Conservation (phyloP, 306 rosid genomes). For the Acacia confusa region DNA sequence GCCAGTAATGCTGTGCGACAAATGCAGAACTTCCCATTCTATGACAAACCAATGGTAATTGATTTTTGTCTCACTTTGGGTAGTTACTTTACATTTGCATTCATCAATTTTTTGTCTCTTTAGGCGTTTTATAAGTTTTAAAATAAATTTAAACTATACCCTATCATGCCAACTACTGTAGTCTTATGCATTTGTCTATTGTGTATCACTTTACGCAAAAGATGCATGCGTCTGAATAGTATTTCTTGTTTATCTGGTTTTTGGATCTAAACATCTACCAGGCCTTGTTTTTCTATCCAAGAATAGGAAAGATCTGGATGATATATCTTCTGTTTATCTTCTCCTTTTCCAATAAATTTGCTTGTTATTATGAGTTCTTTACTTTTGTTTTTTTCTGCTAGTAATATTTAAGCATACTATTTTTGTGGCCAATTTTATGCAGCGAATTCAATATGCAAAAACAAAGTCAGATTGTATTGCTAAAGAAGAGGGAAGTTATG, state of each 20-base stretch:
- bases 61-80: slow-evolving; percentile 32
- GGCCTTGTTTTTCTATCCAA: slow-evolving; percentile 18
- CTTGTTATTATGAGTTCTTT: slow-evolving; percentile 23
- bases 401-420: slow-evolving; percentile 1
- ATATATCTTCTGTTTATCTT: background rate
- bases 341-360: background rate
- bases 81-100: slow-evolving; percentile 24
- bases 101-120: background rate
- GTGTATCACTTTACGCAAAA: background rate
- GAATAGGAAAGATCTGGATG: background rate
- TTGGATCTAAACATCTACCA: background rate
- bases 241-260: background rate
- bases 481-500: slow-evolving; percentile 90
- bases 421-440: slow-evolving; percentile 39
- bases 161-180: background rate
- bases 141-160: background rate
- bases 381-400: background rate
- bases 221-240: background rate
- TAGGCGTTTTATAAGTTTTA: background rate
- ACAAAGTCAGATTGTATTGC: slow-evolving; percentile 94
- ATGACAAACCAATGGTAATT: slow-evolving; percentile 93
- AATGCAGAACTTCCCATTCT: slow-evolving; percentile 97
- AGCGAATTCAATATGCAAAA: slow-evolving; percentile 96
- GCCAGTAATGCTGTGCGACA: slow-evolving; percentile 99
- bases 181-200: slow-evolving; percentile 19